Conservation (phyloP, 306 rosid species). For the Castanea sativa region DNA sequence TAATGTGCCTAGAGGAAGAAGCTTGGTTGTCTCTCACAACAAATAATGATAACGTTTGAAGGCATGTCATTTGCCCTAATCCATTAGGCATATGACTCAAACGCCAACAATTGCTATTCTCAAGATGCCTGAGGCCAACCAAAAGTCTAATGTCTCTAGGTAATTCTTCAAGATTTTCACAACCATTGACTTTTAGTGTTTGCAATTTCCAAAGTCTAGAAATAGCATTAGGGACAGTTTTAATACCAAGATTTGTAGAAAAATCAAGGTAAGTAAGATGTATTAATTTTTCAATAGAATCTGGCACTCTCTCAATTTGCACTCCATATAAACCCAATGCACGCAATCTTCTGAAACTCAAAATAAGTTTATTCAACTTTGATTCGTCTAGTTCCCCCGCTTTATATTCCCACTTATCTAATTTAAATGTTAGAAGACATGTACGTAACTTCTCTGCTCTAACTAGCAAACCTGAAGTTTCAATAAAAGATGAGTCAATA, state of each 20-base stretch:
- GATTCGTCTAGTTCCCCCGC: fast-evolving
- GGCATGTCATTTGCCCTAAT: neutral
- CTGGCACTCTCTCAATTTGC: neutral
- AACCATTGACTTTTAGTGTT: neutral
- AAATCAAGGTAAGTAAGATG: conserved; percentile 21
- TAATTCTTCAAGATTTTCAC: neutral
- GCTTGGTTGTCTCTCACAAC: neutral
- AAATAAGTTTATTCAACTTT: neutral
- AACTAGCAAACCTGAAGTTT: too few species aligned
- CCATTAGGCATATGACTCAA: neutral
- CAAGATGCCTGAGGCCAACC: conserved; percentile 1
- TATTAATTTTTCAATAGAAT: neutral
- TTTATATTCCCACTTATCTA: too few species aligned
- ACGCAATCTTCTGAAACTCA: neutral
- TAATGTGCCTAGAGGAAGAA: fast-evolving
- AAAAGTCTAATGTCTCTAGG: neutral
- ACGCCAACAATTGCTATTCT: neutral
- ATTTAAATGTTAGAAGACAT: neutral
- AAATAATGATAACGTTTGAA: conserved; percentile 5
- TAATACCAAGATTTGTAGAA: neutral
- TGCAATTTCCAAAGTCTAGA: neutral
- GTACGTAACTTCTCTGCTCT: neutral
- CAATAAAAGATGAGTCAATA: neutral
- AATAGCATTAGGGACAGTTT: neutral
- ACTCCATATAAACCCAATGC: neutral